A percentile compares a stretch with the other conserved stretches of the same genome.
Evolutionary conservation across 1,284 basidiomycete species (phyloP).

Genomic region (Gymnopus androsaceus): DNA sequence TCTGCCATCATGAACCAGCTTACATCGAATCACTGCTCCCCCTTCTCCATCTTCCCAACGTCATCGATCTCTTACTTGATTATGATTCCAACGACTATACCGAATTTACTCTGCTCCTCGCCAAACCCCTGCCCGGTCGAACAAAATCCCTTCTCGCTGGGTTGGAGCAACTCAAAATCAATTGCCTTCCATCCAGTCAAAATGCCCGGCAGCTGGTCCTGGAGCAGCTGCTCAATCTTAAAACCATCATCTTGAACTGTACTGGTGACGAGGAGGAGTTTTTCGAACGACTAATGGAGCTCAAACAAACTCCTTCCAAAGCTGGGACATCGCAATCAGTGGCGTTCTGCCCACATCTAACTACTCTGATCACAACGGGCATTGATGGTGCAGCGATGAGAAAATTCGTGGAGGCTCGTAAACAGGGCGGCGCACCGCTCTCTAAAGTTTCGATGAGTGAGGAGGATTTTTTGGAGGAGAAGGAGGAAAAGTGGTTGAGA

Average conservation of each 20-base stretch:
- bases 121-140: constrained; percentile 33
- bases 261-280: constrained; percentile 36
- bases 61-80: constrained; percentile 51
- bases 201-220: constrained; percentile 38
- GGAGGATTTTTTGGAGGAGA: constrained; percentile 34
- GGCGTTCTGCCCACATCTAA: constrained; percentile 42
- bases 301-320: constrained; percentile 11
- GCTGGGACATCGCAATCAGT: constrained; percentile 16
- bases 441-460: constrained; percentile 46
- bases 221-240: constrained; percentile 45
- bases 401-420: constrained; percentile 45
- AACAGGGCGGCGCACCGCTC: constrained; percentile 42
- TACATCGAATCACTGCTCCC: constrained; percentile 51
- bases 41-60: constrained; percentile 48
- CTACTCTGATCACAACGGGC: constrained; percentile 46
- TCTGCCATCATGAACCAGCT: constrained; percentile 46
- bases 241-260: constrained; percentile 46
- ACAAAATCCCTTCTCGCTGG: constrained; percentile 44
- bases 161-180: constrained; percentile 51
- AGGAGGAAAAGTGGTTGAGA: constrained; percentile 48
- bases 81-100: constrained; percentile 53
- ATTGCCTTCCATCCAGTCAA: constrained; percentile 43
- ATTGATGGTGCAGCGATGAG: constrained; percentile 43
- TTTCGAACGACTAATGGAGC: constrained; percentile 38
- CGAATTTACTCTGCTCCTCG: constrained; percentile 44